These are phyloP conservation scores for Eremothecium sinecaudum DNA, from an alignment of 1,139 yeast species.

Conservation along the genomic window DNA sequence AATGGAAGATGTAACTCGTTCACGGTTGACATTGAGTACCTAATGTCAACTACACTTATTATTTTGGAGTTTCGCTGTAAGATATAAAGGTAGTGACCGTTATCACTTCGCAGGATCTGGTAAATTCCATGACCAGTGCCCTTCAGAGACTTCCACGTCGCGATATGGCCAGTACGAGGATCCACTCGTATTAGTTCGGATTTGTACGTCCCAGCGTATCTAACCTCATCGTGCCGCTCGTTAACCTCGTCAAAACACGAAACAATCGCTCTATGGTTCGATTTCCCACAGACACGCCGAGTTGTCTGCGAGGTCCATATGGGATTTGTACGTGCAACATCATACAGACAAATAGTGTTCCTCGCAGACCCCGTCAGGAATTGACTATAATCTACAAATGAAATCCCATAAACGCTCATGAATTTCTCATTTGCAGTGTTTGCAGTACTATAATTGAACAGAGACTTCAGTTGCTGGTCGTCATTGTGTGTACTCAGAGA, in stretches of 20 bases:
- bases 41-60: conserved; percentile 22
- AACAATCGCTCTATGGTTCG: conserved; percentile 19
- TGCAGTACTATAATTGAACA: conserved; percentile 14
- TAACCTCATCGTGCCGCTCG: conserved; percentile 6
- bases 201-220: conserved; percentile 21
- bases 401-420: conserved; percentile 20
- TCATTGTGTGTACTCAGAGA: conserved; percentile 10
- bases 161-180: conserved; percentile 10
- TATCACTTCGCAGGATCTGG: conserved; percentile 22
- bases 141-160: conserved; percentile 3
- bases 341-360: conserved; percentile 22
- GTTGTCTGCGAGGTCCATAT: conserved; percentile 14
- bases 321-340: conserved; percentile 16
- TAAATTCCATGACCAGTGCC: conserved; percentile 16
- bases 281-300: conserved; percentile 10
- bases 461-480: conserved; percentile 5
- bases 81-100: conserved; percentile 22
- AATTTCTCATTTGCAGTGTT: conserved; percentile 19
- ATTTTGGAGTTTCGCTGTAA: conserved; percentile 17
- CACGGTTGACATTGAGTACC: conserved; percentile 12
- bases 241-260: conserved; percentile 22
- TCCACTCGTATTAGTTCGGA: conserved; percentile 22
- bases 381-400: conserved; percentile 9
- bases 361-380: conserved; percentile 23
- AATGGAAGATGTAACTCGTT: conserved; percentile 19